Evolutionary conservation across 768 basidiomycete species (phyloP), one percentile per base, ranked within the genome.

Genomic region (Panaeolus cyanescens): DNA sequence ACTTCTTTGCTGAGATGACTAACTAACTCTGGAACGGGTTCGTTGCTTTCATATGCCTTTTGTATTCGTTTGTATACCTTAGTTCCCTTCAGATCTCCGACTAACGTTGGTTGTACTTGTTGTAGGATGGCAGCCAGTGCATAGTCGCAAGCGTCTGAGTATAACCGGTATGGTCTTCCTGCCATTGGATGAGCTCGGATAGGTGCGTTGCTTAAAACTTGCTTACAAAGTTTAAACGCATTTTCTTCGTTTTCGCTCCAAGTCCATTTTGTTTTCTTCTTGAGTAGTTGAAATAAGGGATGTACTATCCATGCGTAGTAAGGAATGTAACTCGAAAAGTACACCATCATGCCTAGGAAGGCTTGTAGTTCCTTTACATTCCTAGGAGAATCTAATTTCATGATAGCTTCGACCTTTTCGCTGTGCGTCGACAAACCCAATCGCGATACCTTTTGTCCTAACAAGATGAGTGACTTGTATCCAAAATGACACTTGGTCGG

Each of bases 341-440:
- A n/a, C n/a, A n/a, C n/a, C n/a, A n/a, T n/a, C n/a, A n/a, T n/a
- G n/a, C n/a, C n/a, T n/a, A n/a, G n/a, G n/a, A n/a, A n/a, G 0
- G 77, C 65, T 54, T 75, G 75, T 9, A 78, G 54, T 10, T 74
- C 70, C 12, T 59, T 17, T 0, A 69, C 61, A 19, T 70, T 71
- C 0, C 20, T 28, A 0, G 76, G 77, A 64, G 67, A 56, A 1
- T 68, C 63, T 1, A 78, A 59, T 5, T 72, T 62, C 0, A 71
- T 2, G 20, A 79, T 77, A 0, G 75, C 74, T 7, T 71, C 63
- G 0, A 78, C 71, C 53, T 79, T 79, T 55, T 77, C 74, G 54
- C 67, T 59, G 59, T 79, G 72, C 0, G 75, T 79, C 0, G 74
- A 77, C 1, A 79, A 56, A 0, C 79, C 79, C 0, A 78, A n/a